Base-by-base conservation (phyloP, 129 eudicot genomes). In the Escallonia rubra region DNA sequence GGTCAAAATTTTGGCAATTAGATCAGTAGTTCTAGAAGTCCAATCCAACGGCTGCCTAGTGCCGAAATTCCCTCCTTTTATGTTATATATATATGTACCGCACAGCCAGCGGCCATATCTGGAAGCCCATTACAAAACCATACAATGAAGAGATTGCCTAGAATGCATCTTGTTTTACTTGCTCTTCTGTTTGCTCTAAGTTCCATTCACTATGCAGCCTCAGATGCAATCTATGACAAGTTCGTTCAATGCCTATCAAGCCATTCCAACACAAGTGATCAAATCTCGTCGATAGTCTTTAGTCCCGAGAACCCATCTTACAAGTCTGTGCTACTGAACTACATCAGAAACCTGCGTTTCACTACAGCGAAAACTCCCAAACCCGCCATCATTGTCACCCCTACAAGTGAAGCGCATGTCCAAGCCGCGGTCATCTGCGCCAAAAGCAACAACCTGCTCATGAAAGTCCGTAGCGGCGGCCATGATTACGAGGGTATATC, bases 361-460 rank as follows among this genome's bases (percentile, higher is more conserved):
- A 83, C 72, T 72, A 65, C 81, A 34, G 72, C 84, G 5, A 3
- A 44, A 14, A 76, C 84, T 12, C 84, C 88, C 4, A 79, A 83
- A 69, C 88, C 88, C 46, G 55, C 42, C 3, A 43, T 83, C 59
- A 79, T 83, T 55, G 66, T 83, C 74, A 79, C 82, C 65, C 81
- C 82, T 0, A 41, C 48, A 3, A 68, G 64, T 9, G 82, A 68
- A 64, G 68, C 84, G 43, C 88, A 83, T 6, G 76, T 83, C 34
- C 84, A 79, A 65, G 78, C 73, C 62, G 44, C 82, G 9, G 77
- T 83, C 38, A 40, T 75, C 1, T 83, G 88, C 59, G 88, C 88
- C 40, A 79, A 56, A 40, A 63, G 34, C 50, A 58, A 58, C 16
- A 14, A 34, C 15, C 7, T 83, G 54, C 77, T 64, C 8, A 61